Conservation (phyloP, 768 basidiomycete species). For the Suillus fuscotomentosus region DNA sequence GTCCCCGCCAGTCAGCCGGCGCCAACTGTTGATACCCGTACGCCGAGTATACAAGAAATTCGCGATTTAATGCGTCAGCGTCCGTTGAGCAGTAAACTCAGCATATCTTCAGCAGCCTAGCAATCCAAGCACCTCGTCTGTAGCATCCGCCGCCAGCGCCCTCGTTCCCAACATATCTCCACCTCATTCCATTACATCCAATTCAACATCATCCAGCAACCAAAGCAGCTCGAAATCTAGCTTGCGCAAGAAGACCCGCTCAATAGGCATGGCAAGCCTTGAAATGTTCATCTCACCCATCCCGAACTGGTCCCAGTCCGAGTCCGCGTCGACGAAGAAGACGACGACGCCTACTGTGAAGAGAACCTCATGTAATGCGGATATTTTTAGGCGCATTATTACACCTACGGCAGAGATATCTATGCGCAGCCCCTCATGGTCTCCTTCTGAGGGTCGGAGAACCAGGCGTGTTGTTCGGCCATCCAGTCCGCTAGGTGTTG, state of each 20-base stretch:
- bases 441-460: slow-evolving; percentile 3
- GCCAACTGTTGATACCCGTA: background rate
- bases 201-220: slow-evolving; percentile 3
- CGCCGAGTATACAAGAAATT: slow-evolving; percentile 2
- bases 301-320: background rate
- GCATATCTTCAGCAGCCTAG: background rate
- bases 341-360: background rate
- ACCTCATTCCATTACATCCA: background rate
- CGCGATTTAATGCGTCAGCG: slow-evolving; percentile 2
- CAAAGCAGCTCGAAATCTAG: background rate
- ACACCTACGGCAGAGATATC: background rate
- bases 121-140: background rate
- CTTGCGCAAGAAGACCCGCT: background rate
- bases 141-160: background rate
- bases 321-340: background rate
- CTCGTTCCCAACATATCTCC: background rate
- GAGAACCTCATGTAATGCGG: background rate
- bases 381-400: background rate
- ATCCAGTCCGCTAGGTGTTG: background rate
- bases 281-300: slow-evolving; percentile 2
- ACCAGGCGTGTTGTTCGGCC: background rate
- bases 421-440: background rate
- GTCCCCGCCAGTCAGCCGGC: background rate
- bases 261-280: background rate
- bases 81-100: background rate